Evolutionary conservation across 495 filamentous ascomycete genomes (phyloP).

Genomic region (Venustampulla echinocandica): DNA sequence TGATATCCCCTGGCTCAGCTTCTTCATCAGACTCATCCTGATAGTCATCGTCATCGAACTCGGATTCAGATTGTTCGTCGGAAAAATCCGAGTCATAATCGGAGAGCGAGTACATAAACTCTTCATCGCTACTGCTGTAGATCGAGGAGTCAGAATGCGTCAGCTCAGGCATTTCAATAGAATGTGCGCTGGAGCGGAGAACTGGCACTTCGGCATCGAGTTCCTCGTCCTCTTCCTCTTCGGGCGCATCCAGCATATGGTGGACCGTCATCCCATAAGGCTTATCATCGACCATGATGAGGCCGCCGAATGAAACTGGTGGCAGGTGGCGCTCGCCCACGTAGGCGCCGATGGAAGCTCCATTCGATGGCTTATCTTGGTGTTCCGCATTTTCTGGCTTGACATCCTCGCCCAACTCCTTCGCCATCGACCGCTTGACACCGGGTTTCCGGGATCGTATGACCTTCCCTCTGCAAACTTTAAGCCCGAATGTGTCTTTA

Average conservation of each 20-base stretch:
- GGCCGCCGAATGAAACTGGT: conserved; percentile 81
- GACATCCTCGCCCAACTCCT: conserved; percentile 22
- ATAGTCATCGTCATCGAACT: conserved; percentile 8
- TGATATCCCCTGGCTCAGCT: conserved; percentile 69
- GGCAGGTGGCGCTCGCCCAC: conserved; percentile 74
- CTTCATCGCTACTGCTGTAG: conserved; percentile 21
- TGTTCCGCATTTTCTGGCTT: conserved; percentile 51
- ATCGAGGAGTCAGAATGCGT: conserved; percentile 19
- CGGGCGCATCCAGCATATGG: conserved; percentile 84
- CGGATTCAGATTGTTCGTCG: background rate
- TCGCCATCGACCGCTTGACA: conserved; percentile 17
- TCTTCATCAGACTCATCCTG: conserved; percentile 5
- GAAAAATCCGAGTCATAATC: conserved; percentile 20
- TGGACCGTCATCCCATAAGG: conserved; percentile 92
- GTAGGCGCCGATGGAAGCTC: conserved; percentile 89
- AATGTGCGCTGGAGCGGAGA: conserved; percentile 27
- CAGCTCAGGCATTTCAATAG: conserved; percentile 17
- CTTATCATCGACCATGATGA: conserved; percentile 73
- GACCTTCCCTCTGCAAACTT: conserved; percentile 62
- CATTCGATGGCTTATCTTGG: conserved; percentile 69
- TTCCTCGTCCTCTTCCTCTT: conserved; percentile 44
- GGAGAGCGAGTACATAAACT: conserved; percentile 20
- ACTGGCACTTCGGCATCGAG: conserved; percentile 27
- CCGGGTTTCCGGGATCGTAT: conserved; percentile 50
- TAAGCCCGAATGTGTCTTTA: conserved; percentile 43